Percentiles rank a stretch among this genome's conserved stretches.
Evolutionary conservation across 306 rosid genomes (phyloP).

Genomic region (Dalbergia cultrata): DNA sequence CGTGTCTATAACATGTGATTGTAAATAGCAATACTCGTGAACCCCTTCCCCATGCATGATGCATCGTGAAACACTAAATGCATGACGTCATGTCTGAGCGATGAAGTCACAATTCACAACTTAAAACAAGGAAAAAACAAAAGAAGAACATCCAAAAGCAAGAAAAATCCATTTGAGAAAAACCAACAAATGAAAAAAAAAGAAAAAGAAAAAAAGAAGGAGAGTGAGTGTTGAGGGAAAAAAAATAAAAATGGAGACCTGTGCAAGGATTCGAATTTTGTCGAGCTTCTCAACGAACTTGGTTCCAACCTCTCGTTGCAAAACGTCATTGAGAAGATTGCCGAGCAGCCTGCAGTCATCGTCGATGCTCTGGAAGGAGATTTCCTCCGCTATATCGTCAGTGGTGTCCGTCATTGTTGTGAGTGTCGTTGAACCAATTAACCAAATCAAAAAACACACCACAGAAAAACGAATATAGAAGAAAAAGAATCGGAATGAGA

Average conservation of each 20-base stretch:
- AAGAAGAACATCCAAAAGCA: not conserved
- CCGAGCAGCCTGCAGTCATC: constrained; percentile 86
- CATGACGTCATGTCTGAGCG: not conserved
- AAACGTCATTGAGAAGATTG: constrained; percentile 72
- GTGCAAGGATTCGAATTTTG: constrained; percentile 74
- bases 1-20: no score
- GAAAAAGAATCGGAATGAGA: not conserved
- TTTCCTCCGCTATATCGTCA: constrained; percentile 90
- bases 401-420: constrained; percentile 83
- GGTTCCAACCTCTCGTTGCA: constrained; percentile 76
- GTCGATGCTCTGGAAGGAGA: constrained; percentile 83
- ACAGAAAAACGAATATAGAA: not conserved
- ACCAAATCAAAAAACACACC: not conserved
- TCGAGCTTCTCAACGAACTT: constrained; percentile 70
- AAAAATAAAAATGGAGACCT: constrained; percentile 46
- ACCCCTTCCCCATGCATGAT: constrained; percentile 35
- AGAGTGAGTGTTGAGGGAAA: not conserved
- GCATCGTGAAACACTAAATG: constrained; percentile 38
- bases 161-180: not conserved
- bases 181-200: not conserved
- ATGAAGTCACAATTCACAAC: not conserved
- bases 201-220: not conserved
- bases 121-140: not conserved
- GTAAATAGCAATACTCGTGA: no score
- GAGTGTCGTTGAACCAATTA: not conserved